Base-by-base conservation (phyloP, 169 alveolate genomes). In the Cryptosporidium ubiquitum region DNA sequence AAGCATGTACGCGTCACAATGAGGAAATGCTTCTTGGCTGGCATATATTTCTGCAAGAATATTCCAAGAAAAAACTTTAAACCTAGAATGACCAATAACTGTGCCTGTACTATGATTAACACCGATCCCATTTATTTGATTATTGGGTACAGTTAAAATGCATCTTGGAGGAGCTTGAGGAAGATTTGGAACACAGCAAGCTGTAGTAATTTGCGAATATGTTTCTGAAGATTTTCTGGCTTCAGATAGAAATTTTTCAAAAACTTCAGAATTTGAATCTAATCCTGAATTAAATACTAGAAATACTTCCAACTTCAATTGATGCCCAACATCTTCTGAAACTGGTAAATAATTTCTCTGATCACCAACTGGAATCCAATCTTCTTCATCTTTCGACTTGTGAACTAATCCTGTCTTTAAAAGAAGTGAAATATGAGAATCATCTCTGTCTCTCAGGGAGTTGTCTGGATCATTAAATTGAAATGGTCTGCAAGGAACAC, bases 1-100 rank as follows among this genome's bases (percentile, higher is more conserved):
- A 12, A 94, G 70, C 91, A 94, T 94, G 73, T 93, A 94, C 23
- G 94, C 94, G 85, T 93, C 95, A 57, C 96, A 94, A 71, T 94
- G 94, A 23, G 96, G 95, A 84, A 92, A 94, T 16, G 91, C 95
- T 37, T 91, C 93, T 29, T 91, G 91, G 2, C 95, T 94, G 51
- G 95, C 95, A 60, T 94, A 94, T 6, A 94, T 91, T 66, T 94
- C 96, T 7, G 96, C 95, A 58, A 93, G 68, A 18, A 92, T 85
- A 68, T 92, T 93, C 95, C 95, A 93, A 23, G 94, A 92, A 92
- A 93, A 89, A 2, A 92, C 92, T 57, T 91, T 92, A 68, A 93
- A 92, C 47, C 84, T 70, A 20, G 86, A 74, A 57, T 49, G 51
- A 31, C 55, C 69, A 29, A 57, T 31, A 57, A 40, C 68, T 20